A percentile compares a stretch with the other conserved stretches of the same genome.
phyloP scores from a whole-genome alignment of 2,329 filamentous ascomycete species.

The Fusarium bulbicola region DNA sequence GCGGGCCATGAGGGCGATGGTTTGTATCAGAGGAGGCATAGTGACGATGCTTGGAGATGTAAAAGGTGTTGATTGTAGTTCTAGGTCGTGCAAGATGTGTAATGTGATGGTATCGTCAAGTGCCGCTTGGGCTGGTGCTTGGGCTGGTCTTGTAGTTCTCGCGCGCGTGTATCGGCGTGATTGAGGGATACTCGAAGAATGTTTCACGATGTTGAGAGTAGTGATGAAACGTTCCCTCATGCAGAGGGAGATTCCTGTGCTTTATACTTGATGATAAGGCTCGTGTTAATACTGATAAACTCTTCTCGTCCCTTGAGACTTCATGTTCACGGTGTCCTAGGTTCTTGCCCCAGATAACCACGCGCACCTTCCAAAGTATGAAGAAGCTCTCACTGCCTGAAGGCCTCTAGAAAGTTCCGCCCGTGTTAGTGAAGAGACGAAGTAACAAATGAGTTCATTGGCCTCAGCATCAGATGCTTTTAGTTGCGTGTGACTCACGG shows the following conservation, averaged over 20 bases:
- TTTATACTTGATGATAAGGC: background rate
- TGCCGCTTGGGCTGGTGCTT: background rate
- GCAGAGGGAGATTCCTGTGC: background rate
- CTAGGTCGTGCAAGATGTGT: background rate
- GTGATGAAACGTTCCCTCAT: background rate
- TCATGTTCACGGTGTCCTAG: background rate
- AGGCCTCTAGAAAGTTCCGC: background rate
- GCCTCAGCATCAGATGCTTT: background rate
- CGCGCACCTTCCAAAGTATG: background rate
- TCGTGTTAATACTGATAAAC: background rate
- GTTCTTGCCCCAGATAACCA: background rate
- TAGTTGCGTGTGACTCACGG: background rate
- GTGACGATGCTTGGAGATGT: background rate
- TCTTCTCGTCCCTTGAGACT: background rate
- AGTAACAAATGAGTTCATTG: background rate
- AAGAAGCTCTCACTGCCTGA: no score
- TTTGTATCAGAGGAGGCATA: background rate
- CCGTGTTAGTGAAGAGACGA: background rate
- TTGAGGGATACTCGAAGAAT: conserved; percentile 10
- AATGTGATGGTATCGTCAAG: background rate
- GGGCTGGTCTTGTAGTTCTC: background rate
- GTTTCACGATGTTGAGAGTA: background rate
- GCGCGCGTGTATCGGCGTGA: background rate
- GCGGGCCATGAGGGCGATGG: background rate
- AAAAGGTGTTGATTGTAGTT: background rate